Base-by-base conservation (phyloP, 371 early-diverging fungal species). In the Gilbertella persicaria region DNA sequence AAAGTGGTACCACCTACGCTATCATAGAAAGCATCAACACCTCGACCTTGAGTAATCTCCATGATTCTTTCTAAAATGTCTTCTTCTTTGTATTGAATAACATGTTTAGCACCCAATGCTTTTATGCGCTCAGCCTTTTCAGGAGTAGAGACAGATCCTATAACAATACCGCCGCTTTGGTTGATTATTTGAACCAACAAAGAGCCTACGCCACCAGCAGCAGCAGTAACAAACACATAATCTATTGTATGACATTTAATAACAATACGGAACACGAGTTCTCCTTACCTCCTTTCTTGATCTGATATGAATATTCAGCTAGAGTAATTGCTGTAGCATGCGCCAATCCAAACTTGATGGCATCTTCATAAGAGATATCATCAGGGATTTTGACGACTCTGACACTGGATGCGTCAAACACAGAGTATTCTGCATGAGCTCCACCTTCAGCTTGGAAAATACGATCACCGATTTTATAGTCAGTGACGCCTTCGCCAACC, bases 161-260 rank as follows among this genome's bases (percentile, higher is more conserved):
- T n/a, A n/a, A n/a, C n/a, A n/a, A n/a, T n/a, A n/a, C n/a, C n/a
- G n/a, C n/a, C n/a, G n/a, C n/a, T n/a, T n/a, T n/a, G n/a, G n/a
- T n/a, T n/a, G n/a, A n/a, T n/a, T n/a, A n/a, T n/a, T n/a, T n/a
- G n/a, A n/a, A 82, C 79, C 23, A 96, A 72, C 12, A 92, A 60
- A 8, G 80, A 65, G 5, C 96, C 97, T 9, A 90, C 88, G 12
- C 96, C 96, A 14, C 96, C 97, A 12, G 95, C 95, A 0, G 92
- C 95, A 8, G 97, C 96, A 60, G 92, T 91, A 33, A 96, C 75
- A 39, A 96, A 66, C 28, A 95, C 84, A 64, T 75, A 84, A 58
- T 95, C 91, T 66, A 50, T 49, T 14, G 25, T 28, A 33, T n/a
- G n/a, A n/a, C n/a, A n/a, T n/a, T n/a, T n/a, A n/a, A n/a, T n/a